Conservation (phyloP, 305 asterid species). For the Stenogyne calaminthoides region DNA sequence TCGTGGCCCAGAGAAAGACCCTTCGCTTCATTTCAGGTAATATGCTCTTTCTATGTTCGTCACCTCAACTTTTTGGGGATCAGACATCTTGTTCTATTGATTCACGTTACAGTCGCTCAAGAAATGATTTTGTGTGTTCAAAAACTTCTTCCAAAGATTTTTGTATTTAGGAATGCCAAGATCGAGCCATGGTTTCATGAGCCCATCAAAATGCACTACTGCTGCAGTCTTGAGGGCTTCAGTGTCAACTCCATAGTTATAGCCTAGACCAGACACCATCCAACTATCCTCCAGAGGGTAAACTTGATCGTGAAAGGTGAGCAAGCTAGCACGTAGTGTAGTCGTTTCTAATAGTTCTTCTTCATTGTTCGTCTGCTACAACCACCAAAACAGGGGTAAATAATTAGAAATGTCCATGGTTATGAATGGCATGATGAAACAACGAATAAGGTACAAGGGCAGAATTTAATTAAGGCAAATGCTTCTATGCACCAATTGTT, state of each 20-base stretch:
- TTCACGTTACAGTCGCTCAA: slow-evolving; percentile 87
- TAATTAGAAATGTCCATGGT: slow-evolving; percentile 6
- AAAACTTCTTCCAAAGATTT: slow-evolving; percentile 71
- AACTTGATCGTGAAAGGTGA: slow-evolving; percentile 69
- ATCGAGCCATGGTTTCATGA: slow-evolving; percentile 99
- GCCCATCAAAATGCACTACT: slow-evolving; percentile 88
- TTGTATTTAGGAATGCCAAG: slow-evolving; percentile 83
- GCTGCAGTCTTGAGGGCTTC: slow-evolving; percentile 59
- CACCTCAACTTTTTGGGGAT: slow-evolving; percentile 35
- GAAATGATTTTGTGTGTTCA: slow-evolving; percentile 66
- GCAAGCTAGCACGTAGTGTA: slow-evolving; percentile 64
- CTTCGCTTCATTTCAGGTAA: slow-evolving; percentile 24
- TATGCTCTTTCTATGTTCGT: slow-evolving; percentile 28
- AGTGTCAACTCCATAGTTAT: slow-evolving; percentile 58
- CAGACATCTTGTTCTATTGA: slow-evolving; percentile 42
- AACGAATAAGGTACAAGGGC: background rate
- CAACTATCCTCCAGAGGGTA: slow-evolving; percentile 72
- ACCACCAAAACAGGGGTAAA: slow-evolving; percentile 29
- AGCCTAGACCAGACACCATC: slow-evolving; percentile 87
- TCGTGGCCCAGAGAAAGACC: slow-evolving; percentile 29
- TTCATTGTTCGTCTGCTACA: slow-evolving; percentile 48
- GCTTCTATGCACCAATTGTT: too few species aligned
- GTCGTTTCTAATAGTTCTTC: slow-evolving; percentile 53
- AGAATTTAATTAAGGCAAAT: background rate
- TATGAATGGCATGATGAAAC: slow-evolving; percentile 20